phyloP scores from a whole-genome alignment of 2,329 filamentous ascomycete species.

The Nothophaeocryptopus gaeumannii region DNA sequence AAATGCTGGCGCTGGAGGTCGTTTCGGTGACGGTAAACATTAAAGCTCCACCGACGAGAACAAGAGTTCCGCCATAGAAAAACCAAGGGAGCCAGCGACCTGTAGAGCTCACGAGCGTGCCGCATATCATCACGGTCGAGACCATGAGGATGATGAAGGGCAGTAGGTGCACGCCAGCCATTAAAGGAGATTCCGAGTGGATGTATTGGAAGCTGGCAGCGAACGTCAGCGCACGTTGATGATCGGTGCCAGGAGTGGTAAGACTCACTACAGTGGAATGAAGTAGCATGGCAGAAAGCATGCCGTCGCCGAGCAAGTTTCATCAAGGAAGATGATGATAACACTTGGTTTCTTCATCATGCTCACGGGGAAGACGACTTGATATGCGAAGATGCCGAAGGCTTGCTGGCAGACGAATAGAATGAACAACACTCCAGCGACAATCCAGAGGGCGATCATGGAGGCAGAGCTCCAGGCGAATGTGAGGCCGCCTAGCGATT shows the following conservation, averaged over 20 bases:
- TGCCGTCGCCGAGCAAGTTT: conserved; percentile 28
- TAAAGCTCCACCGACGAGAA: conserved; percentile 12
- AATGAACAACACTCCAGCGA: conserved; percentile 46
- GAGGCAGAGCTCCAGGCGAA: conserved; percentile 49
- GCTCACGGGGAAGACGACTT: conserved; percentile 42
- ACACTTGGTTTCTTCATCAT: conserved; percentile 45
- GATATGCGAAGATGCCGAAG: background rate
- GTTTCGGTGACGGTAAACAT: conserved; percentile 12
- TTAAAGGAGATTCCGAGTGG: conserved; percentile 41
- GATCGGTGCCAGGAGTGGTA: background rate
- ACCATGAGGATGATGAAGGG: conserved; percentile 28
- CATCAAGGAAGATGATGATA: conserved; percentile 44
- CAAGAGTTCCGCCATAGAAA: conserved; percentile 12
- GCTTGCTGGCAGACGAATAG: conserved; percentile 49
- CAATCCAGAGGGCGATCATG: conserved; percentile 49
- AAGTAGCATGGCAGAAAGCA: conserved; percentile 46
- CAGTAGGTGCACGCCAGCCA: conserved; percentile 43
- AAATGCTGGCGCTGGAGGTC: conserved; percentile 12
- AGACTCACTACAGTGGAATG: conserved; percentile 47
- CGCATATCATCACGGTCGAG: conserved; percentile 4
- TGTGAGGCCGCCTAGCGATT: no score
- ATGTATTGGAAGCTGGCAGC: conserved; percentile 50
- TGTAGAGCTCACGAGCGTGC: background rate
- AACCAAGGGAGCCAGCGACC: conserved; percentile 7
- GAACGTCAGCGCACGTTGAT: background rate